Conservation (phyloP, 2,329 filamentous ascomycete genomes). For the Talaromyces pinophilus region DNA sequence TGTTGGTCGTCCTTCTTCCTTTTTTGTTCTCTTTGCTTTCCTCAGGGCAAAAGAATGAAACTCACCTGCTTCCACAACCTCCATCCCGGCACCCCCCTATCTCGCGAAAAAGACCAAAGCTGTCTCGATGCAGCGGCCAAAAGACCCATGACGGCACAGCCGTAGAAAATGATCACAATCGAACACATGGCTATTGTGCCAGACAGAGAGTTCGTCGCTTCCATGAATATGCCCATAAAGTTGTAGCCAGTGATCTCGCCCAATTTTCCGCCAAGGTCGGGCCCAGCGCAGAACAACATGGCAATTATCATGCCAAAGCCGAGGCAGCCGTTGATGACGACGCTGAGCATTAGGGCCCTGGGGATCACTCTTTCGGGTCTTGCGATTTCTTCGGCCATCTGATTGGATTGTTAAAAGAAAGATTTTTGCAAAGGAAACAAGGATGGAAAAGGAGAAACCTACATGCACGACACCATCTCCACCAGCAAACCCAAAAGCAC, state of each 20-base stretch:
- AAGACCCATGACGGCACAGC: conserved; percentile 34
- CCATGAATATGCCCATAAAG: conserved; percentile 53
- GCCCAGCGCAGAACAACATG: conserved; percentile 44
- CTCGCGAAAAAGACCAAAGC: conserved; percentile 45
- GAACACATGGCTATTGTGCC: conserved; percentile 49
- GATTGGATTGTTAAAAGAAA: background rate
- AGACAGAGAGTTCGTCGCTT: conserved; percentile 48
- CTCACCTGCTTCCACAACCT: conserved; percentile 30
- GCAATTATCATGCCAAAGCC: conserved; percentile 49
- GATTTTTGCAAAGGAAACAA: too few relatives aligned
- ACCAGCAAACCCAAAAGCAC: conserved; percentile 42
- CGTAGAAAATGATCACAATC: conserved; percentile 43
- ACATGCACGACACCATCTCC: conserved; percentile 44
- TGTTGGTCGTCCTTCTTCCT: background rate
- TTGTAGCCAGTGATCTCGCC: conserved; percentile 48
- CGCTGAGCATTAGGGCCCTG: conserved; percentile 41
- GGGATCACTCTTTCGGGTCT: conserved; percentile 42
- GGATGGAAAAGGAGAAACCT: conserved; percentile 21
- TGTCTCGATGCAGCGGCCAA: conserved; percentile 40
- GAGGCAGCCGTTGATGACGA: conserved; percentile 49
- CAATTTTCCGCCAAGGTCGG: conserved; percentile 41
- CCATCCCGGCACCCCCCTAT: conserved; percentile 41
- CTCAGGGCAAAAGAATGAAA: conserved; percentile 19
- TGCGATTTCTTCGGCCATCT: conserved; percentile 45
- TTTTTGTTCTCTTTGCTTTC: background rate